Evolutionary conservation across 345 rosid species (phyloP).

Genomic region (Bruguiera sexangula): DNA sequence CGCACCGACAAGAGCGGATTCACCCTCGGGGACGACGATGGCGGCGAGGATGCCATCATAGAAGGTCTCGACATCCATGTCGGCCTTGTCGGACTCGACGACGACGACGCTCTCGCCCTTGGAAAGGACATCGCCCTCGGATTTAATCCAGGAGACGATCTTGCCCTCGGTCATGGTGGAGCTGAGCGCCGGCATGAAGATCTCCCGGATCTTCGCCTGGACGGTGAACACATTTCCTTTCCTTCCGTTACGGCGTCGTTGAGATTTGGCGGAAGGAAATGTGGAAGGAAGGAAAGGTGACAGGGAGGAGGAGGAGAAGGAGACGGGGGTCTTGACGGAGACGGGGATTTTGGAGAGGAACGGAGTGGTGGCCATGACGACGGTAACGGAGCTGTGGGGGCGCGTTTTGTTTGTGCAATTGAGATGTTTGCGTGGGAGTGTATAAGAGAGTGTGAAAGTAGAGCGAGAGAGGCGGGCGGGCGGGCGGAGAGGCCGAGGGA

Average conservation of each 20-base stretch:
- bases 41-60: constrained; percentile 95
- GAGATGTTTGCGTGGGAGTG: constrained; percentile 20
- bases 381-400: no score
- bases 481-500: constrained; percentile 82
- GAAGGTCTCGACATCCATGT: constrained; percentile 97
- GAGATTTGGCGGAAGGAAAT: constrained; percentile 10
- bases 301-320: constrained; percentile 21
- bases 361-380: constrained; percentile 12
- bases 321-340: constrained; percentile 1
- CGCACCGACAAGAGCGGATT: constrained; percentile 84
- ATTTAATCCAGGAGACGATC: constrained; percentile 94
- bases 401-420: constrained; percentile 7
- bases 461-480: constrained; percentile 16
- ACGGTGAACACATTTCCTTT: constrained; percentile 29
- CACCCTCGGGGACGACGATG: constrained; percentile 88
- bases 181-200: constrained; percentile 98
- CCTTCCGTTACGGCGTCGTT: background rate
- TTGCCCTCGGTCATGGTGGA: constrained; percentile 99
- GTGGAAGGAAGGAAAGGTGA: constrained; percentile 21
- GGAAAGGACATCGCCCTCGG: constrained; percentile 85
- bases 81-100: constrained; percentile 96
- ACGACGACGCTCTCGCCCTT: constrained; percentile 97
- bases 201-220: constrained; percentile 85
- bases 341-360: no score
- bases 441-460: background rate